Conservation (phyloP, 2,329 filamentous ascomycete genomes). For the Neonectria neomacrospora region DNA sequence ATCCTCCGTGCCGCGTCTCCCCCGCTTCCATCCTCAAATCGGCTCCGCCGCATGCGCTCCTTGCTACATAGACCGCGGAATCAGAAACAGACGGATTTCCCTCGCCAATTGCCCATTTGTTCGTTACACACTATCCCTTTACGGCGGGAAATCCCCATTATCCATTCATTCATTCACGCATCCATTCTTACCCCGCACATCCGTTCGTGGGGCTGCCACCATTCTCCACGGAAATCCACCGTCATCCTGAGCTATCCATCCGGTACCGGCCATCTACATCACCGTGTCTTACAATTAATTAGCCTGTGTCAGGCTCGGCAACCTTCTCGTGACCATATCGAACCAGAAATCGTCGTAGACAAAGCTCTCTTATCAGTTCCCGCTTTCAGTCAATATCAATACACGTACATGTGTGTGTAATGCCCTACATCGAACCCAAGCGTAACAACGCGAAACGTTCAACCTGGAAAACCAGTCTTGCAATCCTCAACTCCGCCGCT, state of each 20-base stretch:
- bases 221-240: neutral
- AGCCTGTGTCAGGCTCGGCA: neutral
- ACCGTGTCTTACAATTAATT: neutral
- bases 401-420: slow-evolving; percentile 5
- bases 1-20: slow-evolving; percentile 19
- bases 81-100: neutral
- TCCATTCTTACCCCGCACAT: slow-evolving; percentile 2
- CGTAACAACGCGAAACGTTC: slow-evolving; percentile 4
- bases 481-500: slow-evolving; percentile 17
- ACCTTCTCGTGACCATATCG: neutral
- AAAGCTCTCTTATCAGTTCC: neutral
- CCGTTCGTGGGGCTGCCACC: neutral
- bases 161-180: neutral
- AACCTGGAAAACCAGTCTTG: slow-evolving; percentile 6
- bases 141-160: neutral
- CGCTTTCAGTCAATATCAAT: slow-evolving; percentile 8
- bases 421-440: neutral
- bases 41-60: slow-evolving; percentile 6
- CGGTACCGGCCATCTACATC: slow-evolving; percentile 7
- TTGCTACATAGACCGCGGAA: neutral
- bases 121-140: neutral
- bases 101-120: neutral
- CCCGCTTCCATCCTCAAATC: slow-evolving; percentile 9
- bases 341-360: neutral
- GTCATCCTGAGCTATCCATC: neutral